Evolutionary conservation across 768 basidiomycete species (phyloP).

Genomic region (Steccherinum ochraceum): DNA sequence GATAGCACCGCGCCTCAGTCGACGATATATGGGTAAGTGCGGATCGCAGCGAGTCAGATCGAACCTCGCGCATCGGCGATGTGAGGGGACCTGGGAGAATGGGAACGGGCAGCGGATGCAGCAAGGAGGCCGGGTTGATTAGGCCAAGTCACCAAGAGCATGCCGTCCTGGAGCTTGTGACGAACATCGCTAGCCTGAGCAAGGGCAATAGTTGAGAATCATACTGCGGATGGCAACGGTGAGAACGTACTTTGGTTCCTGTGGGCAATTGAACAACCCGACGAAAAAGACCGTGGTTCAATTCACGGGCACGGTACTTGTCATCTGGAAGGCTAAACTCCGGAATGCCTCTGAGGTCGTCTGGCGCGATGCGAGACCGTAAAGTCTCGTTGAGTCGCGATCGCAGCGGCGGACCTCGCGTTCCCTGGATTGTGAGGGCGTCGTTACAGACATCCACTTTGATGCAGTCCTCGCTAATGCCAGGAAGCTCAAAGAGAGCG

Average conservation of each 20-base stretch:
- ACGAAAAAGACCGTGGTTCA: constrained; percentile 34
- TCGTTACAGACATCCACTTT: constrained; percentile 27
- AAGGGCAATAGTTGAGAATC: constrained; percentile 4
- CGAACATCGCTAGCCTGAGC: background rate
- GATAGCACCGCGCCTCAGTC: too few species aligned
- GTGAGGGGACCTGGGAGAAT: too few species aligned
- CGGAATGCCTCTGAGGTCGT: background rate
- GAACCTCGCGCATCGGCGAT: too few species aligned
- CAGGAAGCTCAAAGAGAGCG: constrained; percentile 34
- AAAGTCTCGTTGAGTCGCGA: constrained; percentile 12
- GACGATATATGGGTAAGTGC: too few species aligned
- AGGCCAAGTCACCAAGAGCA: constrained; percentile 36
- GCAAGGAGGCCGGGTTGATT: too few species aligned
- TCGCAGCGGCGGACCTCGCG: constrained; percentile 19
- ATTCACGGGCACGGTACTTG: constrained; percentile 28
- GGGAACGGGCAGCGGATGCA: too few species aligned
- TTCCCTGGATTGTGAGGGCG: constrained; percentile 29
- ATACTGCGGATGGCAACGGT: background rate
- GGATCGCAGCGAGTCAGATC: too few species aligned
- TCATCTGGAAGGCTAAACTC: background rate
- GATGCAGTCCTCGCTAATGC: constrained; percentile 30
- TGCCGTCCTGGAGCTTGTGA: background rate
- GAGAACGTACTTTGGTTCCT: constrained; percentile 27
- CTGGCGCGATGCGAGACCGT: background rate
- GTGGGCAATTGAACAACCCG: constrained; percentile 30